These are phyloP conservation scores for Emericellopsis cladophorae DNA, from an alignment of 2,329 filamentous ascomycete genomes.

Conservation along the genomic window DNA sequence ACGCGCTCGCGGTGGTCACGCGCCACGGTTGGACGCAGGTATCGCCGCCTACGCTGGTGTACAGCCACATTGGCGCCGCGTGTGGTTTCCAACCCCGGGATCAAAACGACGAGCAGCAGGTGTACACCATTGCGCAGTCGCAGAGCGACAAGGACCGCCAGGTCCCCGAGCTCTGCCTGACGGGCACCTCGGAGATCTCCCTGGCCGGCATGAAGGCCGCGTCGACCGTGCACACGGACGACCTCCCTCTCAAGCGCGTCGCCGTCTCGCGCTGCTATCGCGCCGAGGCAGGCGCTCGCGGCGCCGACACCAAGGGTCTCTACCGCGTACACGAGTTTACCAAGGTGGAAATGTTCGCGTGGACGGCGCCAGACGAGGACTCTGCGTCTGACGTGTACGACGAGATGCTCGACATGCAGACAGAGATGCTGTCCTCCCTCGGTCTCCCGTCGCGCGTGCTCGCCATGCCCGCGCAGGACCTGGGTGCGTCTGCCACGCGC, in stretches of 20 bases:
- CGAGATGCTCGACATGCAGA: constrained; percentile 80
- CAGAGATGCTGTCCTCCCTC: constrained; percentile 64
- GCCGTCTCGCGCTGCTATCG: constrained; percentile 89
- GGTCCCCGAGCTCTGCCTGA: constrained; percentile 61
- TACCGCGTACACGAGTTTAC: constrained; percentile 98
- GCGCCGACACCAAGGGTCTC: constrained; percentile 82
- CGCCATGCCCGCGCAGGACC: constrained; percentile 81
- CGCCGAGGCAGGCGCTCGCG: constrained; percentile 83
- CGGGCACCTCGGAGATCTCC: constrained; percentile 89
- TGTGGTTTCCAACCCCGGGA: constrained; percentile 94
- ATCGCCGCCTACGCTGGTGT: constrained; percentile 80
- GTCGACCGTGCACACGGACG: constrained; percentile 46
- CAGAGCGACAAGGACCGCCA: constrained; percentile 45
- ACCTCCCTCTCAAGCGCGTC: constrained; percentile 67
- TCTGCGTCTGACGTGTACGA: constrained; percentile 52
- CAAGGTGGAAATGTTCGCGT: constrained; percentile 95
- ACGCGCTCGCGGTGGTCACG: constrained; percentile 63
- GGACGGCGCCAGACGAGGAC: constrained; percentile 51
- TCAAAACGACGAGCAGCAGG: constrained; percentile 79
- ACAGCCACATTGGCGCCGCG: constrained; percentile 77
- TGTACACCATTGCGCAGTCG: constrained; percentile 66
- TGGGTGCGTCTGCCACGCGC: constrained; percentile 75
- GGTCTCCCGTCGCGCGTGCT: constrained; percentile 78
- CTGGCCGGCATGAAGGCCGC: constrained; percentile 83
- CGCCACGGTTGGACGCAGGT: constrained; percentile 68